Evolutionary conservation across 768 basidiomycete species (phyloP), one percentile per base, ranked within the genome.

Genomic region (Leucosporidium yakuticum): DNA sequence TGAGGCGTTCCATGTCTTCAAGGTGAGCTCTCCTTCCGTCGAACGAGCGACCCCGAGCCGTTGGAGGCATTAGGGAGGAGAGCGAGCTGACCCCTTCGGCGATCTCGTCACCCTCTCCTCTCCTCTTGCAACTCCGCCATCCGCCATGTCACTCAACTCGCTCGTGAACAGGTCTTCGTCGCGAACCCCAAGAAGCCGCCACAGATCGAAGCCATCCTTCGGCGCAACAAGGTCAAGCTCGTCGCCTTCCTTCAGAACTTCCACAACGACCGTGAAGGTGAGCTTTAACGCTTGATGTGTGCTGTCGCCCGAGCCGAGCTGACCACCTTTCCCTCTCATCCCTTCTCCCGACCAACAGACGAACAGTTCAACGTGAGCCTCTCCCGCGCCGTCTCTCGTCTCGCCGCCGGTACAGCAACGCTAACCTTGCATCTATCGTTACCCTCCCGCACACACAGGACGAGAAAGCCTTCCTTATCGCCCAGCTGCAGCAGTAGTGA

Each of bases 1-100:
- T 65, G 96, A 99, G 78, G 95, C 96, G 4, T 99, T 99, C 81
- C 96, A 99, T 76, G 96, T 99, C 49, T 99, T 99, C 85, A 99
- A 98, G 86, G 95, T 92, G 63, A n/a, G 84, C 76, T 4, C 21
- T 34, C 34, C 27, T 31, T n/a, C 39, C 20, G n/a, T 21, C 62
- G 21, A 25, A 29, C 12, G n/a, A n/a, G n/a, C n/a, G n/a, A n/a
- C n/a, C n/a, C 69, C 4, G 44, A n/a, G 56, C 47, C n/a, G n/a
- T n/a, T n/a, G n/a, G 48, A 31, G 9, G 21, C 5, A 0, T 60
- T 48, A 15, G 36, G 15, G 19, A 9, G 17, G 3, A 4, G 4
- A 31, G 32, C 15, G 51, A 19, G 23, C 32, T 47, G 15, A 44
- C 15, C 17, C 55, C 17, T 15, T 53, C 25, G 8, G 19, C 19